phyloP scores from a whole-genome alignment of 2,329 filamentous ascomycete species.

The Pestalotiopsis sp. region DNA sequence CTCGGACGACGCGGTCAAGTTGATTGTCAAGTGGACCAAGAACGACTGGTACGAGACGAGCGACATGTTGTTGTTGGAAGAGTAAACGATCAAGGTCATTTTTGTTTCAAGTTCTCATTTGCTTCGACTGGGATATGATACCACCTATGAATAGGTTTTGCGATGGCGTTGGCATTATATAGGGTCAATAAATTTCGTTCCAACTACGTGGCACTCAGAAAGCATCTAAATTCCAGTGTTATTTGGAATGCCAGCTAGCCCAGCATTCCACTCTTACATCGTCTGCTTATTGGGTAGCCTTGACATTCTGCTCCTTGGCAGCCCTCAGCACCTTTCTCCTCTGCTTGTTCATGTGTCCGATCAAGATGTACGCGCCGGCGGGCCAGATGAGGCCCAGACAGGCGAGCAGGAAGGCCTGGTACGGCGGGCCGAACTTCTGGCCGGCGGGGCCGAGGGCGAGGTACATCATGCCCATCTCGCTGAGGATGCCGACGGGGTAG shows the following conservation, averaged over 20 bases:
- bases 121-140: conserved; percentile 11
- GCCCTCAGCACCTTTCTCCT: conserved; percentile 76
- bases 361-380: conserved; percentile 80
- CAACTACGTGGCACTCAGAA: too few relatives aligned
- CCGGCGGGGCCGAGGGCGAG: conserved; percentile 64
- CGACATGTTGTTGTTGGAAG: conserved; percentile 32
- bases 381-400: conserved; percentile 83
- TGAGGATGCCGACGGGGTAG: conserved; percentile 89
- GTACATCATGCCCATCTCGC: conserved; percentile 83
- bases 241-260: not conserved
- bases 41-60: conserved; percentile 70
- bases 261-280: not conserved
- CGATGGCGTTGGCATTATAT: conserved; percentile 8
- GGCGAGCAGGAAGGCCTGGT: conserved; percentile 69
- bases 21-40: conserved; percentile 67
- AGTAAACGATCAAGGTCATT: conserved; percentile 19
- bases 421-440: conserved; percentile 48
- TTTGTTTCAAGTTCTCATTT: not conserved
- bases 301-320: conserved; percentile 51
- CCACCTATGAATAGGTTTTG: conserved; percentile 1
- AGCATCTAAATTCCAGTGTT: too few relatives aligned
- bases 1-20: conserved; percentile 64
- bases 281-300: conserved; percentile 14
- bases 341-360: conserved; percentile 94
- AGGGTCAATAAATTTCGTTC: not conserved